A percentile compares a stretch with the other conserved stretches of the same genome.
Conservation (phyloP, 75 land plant species). For the Cryptomeria japonica region DNA sequence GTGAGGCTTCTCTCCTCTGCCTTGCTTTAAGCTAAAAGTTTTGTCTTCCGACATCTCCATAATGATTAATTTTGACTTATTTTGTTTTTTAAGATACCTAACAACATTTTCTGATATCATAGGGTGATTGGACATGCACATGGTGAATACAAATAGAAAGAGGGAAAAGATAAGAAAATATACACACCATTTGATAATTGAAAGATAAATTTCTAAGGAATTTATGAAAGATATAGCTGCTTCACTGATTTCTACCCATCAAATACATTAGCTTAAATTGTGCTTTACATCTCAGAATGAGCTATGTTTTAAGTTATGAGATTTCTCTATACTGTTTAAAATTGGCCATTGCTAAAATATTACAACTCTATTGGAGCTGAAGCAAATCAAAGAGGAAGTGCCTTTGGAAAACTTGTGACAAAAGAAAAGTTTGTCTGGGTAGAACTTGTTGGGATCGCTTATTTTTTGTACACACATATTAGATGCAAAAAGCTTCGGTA, state of each 20-base stretch:
- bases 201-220: neutral
- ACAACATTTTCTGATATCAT: neutral
- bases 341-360: neutral
- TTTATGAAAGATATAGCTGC: neutral
- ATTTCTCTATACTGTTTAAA: neutral
- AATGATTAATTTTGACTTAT: too few relatives aligned
- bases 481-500: neutral
- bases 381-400: neutral
- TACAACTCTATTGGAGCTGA: neutral
- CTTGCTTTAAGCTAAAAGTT: too few relatives aligned
- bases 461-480: neutral
- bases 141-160: neutral
- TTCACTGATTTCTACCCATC: neutral
- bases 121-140: neutral
- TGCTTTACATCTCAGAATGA: neutral
- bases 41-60: too few relatives aligned
- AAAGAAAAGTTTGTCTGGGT: neutral
- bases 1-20: too few relatives aligned
- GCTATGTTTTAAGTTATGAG: neutral
- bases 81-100: too few relatives aligned
- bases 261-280: neutral
- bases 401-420: neutral
- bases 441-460: neutral
- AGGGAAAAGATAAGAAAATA: neutral
- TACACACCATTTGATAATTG: neutral